A percentile compares a stretch with the other conserved stretches of the same genome.
Evolutionary conservation across 208 protist species (phyloP).

Genomic region (Acanthamoeba triangularis): DNA sequence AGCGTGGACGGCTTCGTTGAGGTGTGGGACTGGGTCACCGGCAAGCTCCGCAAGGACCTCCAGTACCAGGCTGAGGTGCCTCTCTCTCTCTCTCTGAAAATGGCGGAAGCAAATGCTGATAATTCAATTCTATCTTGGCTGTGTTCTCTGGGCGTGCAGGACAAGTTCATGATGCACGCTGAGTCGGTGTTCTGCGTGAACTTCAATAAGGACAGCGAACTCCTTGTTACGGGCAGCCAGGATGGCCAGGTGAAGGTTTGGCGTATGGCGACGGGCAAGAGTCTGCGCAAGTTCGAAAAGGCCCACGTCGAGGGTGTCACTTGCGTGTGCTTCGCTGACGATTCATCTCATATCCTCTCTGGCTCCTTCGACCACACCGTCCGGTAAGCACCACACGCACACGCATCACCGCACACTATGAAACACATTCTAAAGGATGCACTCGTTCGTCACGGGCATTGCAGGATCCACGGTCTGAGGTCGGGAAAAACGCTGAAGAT

Average conservation of each 20-base stretch:
- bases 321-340: slow-evolving; percentile 74
- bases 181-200: slow-evolving; percentile 77
- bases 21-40: slow-evolving; percentile 76
- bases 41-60: slow-evolving; percentile 74
- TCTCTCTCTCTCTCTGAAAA: not conserved
- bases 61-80: slow-evolving; percentile 70
- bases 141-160: not conserved
- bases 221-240: slow-evolving; percentile 68
- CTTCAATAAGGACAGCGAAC: slow-evolving; percentile 78
- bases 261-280: slow-evolving; percentile 62
- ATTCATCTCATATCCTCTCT: slow-evolving; percentile 60
- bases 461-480: slow-evolving; percentile 77
- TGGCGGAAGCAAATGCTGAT: not conserved
- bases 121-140: not conserved
- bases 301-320: slow-evolving; percentile 77
- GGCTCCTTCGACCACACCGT: slow-evolving; percentile 76
- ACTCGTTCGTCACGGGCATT: not conserved
- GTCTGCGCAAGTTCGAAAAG: slow-evolving; percentile 71
- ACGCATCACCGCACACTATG: not conserved
- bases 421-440: not conserved
- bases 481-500: slow-evolving; percentile 79
- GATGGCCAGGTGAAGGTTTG: slow-evolving; percentile 77
- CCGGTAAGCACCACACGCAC: not conserved
- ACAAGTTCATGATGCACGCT: slow-evolving; percentile 78
- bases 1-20: slow-evolving; percentile 79